These are phyloP conservation scores for Sisymbrium irio DNA, from an alignment of 345 rosid genomes.

Conservation along the genomic window DNA sequence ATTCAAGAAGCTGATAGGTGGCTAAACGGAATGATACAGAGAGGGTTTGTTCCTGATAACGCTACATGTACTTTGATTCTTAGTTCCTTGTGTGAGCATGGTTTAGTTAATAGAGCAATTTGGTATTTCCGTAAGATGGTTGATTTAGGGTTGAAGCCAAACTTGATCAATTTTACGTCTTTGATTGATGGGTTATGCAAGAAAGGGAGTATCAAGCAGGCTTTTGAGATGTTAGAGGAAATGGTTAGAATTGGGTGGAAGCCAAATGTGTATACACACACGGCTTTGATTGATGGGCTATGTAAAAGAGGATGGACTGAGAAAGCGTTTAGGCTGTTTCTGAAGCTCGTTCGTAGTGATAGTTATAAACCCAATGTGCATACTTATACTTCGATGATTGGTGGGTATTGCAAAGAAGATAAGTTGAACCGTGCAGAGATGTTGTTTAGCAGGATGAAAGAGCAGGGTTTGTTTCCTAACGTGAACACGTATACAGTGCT, in stretches of 20 bases:
- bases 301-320: constrained; percentile 96
- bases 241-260: constrained; percentile 79
- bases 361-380: constrained; percentile 73
- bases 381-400: constrained; percentile 79
- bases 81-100: constrained; percentile 52
- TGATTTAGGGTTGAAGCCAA: constrained; percentile 60
- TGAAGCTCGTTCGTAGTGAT: constrained; percentile 81
- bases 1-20: constrained; percentile 65
- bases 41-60: constrained; percentile 61
- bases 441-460: constrained; percentile 78
- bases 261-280: constrained; percentile 85
- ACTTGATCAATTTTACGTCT: constrained; percentile 73
- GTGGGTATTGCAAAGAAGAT: constrained; percentile 75
- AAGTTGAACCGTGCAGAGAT: constrained; percentile 87
- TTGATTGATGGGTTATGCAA: constrained; percentile 78
- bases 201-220: constrained; percentile 82
- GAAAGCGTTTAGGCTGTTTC: constrained; percentile 80
- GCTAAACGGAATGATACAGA: constrained; percentile 62
- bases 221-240: constrained; percentile 81
- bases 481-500: constrained; percentile 71
- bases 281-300: constrained; percentile 70
- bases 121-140: constrained; percentile 71
- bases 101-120: constrained; percentile 53
- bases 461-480: constrained; percentile 74
- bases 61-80: constrained; percentile 68